phyloP scores from a whole-genome alignment of 495 filamentous ascomycete species.

The Hyaloscypha variabilis region DNA sequence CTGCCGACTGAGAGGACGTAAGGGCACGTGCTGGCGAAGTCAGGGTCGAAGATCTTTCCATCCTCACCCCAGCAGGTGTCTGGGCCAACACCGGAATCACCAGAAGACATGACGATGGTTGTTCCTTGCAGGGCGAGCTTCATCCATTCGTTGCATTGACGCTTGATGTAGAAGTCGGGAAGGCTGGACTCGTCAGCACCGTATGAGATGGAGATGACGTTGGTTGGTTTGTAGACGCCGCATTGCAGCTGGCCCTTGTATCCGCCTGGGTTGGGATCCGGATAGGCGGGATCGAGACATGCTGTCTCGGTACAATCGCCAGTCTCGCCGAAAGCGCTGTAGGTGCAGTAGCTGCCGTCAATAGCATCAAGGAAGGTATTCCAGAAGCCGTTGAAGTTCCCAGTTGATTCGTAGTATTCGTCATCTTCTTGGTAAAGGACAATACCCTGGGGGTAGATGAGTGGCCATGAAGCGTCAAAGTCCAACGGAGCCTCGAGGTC shows the following conservation, averaged over 20 bases:
- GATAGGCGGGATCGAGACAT: slow-evolving; percentile 42
- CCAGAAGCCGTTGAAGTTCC: slow-evolving; percentile 26
- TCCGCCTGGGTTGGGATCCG: slow-evolving; percentile 38
- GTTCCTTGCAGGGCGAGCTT: slow-evolving; percentile 49
- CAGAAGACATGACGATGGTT: slow-evolving; percentile 43
- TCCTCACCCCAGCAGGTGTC: slow-evolving; percentile 25
- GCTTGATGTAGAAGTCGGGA: slow-evolving; percentile 54
- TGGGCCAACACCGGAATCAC: slow-evolving; percentile 43
- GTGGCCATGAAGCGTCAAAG: slow-evolving; percentile 27
- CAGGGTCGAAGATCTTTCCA: slow-evolving; percentile 38
- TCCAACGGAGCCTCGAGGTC: slow-evolving; percentile 27
- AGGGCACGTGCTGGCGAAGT: slow-evolving; percentile 46
- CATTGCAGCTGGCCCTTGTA: slow-evolving; percentile 45
- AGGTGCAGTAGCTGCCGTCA: slow-evolving; percentile 44
- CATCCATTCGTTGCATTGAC: slow-evolving; percentile 61
- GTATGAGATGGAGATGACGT: slow-evolving; percentile 65
- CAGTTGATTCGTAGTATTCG: slow-evolving; percentile 22
- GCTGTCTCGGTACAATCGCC: slow-evolving; percentile 38
- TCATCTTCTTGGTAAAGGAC: slow-evolving; percentile 38
- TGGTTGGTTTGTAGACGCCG: slow-evolving; percentile 56
- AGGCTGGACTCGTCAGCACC: slow-evolving; percentile 52
- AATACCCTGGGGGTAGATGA: slow-evolving; percentile 43
- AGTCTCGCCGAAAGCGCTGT: slow-evolving; percentile 33
- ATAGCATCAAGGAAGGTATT: slow-evolving; percentile 47
- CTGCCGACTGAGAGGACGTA: slow-evolving; percentile 49